phyloP scores from a whole-genome alignment of 2,329 filamentous ascomycete genomes.

The Xylaria sp. region DNA sequence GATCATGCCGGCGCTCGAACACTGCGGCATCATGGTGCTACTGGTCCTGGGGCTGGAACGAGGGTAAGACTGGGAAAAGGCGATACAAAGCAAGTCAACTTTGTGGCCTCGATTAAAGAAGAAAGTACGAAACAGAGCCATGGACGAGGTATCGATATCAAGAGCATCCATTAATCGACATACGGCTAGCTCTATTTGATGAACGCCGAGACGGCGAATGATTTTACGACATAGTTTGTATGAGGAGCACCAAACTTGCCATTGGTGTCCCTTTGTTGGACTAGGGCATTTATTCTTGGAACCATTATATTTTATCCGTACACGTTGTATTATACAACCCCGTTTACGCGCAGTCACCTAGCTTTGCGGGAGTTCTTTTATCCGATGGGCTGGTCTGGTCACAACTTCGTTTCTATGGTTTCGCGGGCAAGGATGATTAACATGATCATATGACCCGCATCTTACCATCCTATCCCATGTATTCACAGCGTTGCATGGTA shows the following conservation, averaged over 20 bases:
- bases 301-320: constrained; percentile 38
- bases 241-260: constrained; percentile 4
- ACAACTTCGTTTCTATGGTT: constrained; percentile 35
- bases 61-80: constrained; percentile 64
- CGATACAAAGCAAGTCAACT: constrained; percentile 65
- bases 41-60: constrained; percentile 49
- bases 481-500: constrained; percentile 11
- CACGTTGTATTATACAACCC: constrained; percentile 43
- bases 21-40: constrained; percentile 56
- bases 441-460: constrained; percentile 7
- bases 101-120: constrained; percentile 62
- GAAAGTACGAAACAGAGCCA: constrained; percentile 52
- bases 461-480: not conserved
- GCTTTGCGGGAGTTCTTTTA: constrained; percentile 11
- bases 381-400: constrained; percentile 27
- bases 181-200: not conserved
- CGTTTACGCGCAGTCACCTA: constrained; percentile 14
- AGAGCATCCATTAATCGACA: constrained; percentile 23
- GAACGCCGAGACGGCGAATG: constrained; percentile 22
- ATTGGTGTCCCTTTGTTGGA: constrained; percentile 36
- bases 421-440: constrained; percentile 16
- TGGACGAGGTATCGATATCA: constrained; percentile 34
- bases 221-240: constrained; percentile 33
- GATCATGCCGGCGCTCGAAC: constrained; percentile 59
- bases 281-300: constrained; percentile 37